Evolutionary conservation across 257 asterid genomes (phyloP).

Genomic region (Solanum microdontum): DNA sequence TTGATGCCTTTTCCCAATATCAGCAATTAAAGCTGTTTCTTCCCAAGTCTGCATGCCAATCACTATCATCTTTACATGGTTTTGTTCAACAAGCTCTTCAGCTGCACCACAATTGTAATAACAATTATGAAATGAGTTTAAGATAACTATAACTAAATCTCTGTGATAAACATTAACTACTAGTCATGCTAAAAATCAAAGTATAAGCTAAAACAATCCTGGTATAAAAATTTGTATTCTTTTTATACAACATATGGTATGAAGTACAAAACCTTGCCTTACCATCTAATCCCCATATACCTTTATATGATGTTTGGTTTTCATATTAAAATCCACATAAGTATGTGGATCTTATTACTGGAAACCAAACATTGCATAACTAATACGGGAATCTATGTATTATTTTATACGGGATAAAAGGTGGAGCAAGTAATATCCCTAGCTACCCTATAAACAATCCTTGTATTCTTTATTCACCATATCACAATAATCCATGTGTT

Average conservation of each 20-base stretch:
- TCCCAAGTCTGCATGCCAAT: constrained; percentile 28
- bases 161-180: background rate
- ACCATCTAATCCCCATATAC: background rate
- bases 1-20: constrained; percentile 18
- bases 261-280: background rate
- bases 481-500: background rate
- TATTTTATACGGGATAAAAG: background rate
- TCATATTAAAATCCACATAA: background rate
- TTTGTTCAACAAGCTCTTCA: constrained; percentile 15
- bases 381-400: background rate
- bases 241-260: background rate
- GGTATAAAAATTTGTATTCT: background rate
- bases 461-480: background rate
- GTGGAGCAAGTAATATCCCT: background rate
- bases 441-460: background rate
- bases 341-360: background rate
- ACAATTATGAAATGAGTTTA: background rate
- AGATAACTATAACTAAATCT: background rate
- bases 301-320: background rate
- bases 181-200: background rate
- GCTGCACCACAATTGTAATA: constrained; percentile 10
- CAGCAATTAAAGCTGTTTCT: constrained; percentile 33
- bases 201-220: background rate
- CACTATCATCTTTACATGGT: constrained; percentile 14
- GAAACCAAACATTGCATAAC: too few relatives aligned